Conservation (phyloP, 352 stramenopile genomes). For the Pythium dissotocum region DNA sequence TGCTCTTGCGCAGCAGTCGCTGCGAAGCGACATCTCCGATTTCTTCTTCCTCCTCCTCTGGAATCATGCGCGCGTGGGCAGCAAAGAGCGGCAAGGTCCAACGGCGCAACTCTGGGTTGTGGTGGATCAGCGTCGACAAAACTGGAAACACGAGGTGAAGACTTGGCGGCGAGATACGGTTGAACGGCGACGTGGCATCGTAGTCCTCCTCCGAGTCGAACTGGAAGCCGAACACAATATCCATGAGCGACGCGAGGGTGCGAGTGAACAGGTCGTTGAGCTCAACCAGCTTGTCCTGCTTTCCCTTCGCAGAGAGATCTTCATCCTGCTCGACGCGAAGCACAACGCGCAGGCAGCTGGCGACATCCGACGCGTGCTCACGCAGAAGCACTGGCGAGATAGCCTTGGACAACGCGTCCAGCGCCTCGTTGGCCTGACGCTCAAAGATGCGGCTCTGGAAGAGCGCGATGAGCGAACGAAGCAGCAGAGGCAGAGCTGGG, state of each 20-base stretch:
- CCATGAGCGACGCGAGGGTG: constrained; percentile 61
- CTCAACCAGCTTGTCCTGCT: constrained; percentile 36
- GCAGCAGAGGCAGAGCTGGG: constrained; percentile 63
- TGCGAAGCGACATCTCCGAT: constrained; percentile 80
- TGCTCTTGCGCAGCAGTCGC: constrained; percentile 67
- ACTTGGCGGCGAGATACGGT: constrained; percentile 69
- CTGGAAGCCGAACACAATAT: constrained; percentile 82
- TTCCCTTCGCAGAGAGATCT: constrained; percentile 35
- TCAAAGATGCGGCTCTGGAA: constrained; percentile 66
- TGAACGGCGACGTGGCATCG: constrained; percentile 60
- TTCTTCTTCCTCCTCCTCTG: constrained; percentile 86
- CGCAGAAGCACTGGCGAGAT: constrained; percentile 71
- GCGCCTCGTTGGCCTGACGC: constrained; percentile 32
- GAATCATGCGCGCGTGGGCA: constrained; percentile 83
- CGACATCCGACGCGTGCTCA: constrained; percentile 64
- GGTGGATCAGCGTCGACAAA: constrained; percentile 52
- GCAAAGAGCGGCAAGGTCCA: constrained; percentile 79
- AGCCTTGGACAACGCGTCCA: constrained; percentile 54
- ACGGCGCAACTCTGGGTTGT: constrained; percentile 52
- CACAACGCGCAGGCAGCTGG: constrained; percentile 55
- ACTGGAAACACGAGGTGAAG: constrained; percentile 82
- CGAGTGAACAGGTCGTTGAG: constrained; percentile 61
- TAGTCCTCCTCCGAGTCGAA: constrained; percentile 81
- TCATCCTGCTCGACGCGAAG: constrained; percentile 42
- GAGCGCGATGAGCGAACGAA: constrained; percentile 50